Base-by-base conservation (phyloP, 2,329 filamentous ascomycete genomes). In the Venturia nashicola region DNA sequence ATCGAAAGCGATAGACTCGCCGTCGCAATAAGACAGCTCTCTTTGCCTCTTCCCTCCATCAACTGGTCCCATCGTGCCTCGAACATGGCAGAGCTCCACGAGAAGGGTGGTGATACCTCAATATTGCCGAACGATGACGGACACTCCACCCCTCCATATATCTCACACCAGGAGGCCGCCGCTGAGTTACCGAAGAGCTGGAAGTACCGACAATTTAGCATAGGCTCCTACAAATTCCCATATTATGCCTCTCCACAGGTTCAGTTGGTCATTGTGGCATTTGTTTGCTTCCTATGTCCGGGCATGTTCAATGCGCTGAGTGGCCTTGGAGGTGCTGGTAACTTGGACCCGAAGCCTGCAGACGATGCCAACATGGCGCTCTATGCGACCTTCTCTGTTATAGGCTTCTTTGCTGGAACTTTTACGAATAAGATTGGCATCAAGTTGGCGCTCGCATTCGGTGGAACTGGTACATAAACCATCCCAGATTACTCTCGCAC, bases 361-460 rank as follows among this genome's bases (percentile, higher is more conserved):
- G 87, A 88, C 72, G 82, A 87, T 69, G 84, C 87, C 70, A 87
- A 84, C 72, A 86, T 84, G 5, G 88, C 87, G 27, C 76, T 91
- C 61, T 90, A 91, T 77, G 85, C 84, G 67, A 88, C 86, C 43
- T 90, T 91, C 72, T 83, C 83, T 65, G 81, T 85, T 2, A 78
- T 86, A 14, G 83, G 83, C 18, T 86, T 86, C 77, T 83, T 85
- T 67, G 83, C 83, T 59, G 84, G 84, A 64, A 92, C 88, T 62
- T 83, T 92, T 70, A 86, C 87, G 76, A 94, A 94, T 77, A 83
- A 83, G 67, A 79, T 91, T 63, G 90, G 89, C 64, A 82, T 91
- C 66, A 84, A 83, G 70, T 71, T 81, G 55, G 87, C 88, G 18
- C 77, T 93, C 61, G 80, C 84, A 5, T 81, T 92, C 67, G 89